phyloP scores from a whole-genome alignment of 1,284 basidiomycete genomes.

The Naganishia liquefaciens region DNA sequence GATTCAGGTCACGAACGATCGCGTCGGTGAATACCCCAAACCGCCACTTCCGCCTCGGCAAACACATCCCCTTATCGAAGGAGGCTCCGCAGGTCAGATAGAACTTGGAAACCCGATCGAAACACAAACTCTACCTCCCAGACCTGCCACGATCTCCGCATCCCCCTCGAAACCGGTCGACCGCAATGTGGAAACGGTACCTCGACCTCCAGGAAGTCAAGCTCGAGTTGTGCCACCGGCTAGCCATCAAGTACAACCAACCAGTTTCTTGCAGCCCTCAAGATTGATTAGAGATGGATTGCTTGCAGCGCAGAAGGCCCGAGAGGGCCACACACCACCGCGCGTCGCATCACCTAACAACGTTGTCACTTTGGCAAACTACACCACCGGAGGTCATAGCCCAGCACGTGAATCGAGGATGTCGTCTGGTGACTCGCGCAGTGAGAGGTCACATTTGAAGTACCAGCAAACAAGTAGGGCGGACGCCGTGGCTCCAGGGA shows the following conservation, averaged over 20 bases:
- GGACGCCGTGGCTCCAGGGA: too few species aligned
- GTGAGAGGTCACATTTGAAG: background rate
- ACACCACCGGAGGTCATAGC: too few species aligned
- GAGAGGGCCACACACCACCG: background rate
- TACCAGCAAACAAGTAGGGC: background rate
- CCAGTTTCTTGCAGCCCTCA: slow-evolving; percentile 18
- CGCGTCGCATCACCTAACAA: background rate
- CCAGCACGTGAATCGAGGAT: background rate
- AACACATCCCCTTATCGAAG: background rate
- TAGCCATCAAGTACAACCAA: slow-evolving; percentile 3
- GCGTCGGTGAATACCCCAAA: background rate
- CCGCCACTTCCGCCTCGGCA: slow-evolving; percentile 17
- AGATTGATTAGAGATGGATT: slow-evolving; percentile 16
- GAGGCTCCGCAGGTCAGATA: background rate
- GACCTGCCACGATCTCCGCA: background rate
- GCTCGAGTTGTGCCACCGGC: too few species aligned
- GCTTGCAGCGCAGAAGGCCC: slow-evolving; percentile 13
- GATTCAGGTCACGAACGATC: background rate
- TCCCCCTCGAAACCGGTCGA: too few species aligned
- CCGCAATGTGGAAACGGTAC: too few species aligned
- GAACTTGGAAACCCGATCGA: background rate
- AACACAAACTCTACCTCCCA: background rate
- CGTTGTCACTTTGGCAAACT: slow-evolving; percentile 7
- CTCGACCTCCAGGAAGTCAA: too few species aligned
- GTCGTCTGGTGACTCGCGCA: slow-evolving; percentile 5